Evolutionary conservation across 1,139 yeast genomes (phyloP).

Genomic region (Sugiyamaella japonica): DNA sequence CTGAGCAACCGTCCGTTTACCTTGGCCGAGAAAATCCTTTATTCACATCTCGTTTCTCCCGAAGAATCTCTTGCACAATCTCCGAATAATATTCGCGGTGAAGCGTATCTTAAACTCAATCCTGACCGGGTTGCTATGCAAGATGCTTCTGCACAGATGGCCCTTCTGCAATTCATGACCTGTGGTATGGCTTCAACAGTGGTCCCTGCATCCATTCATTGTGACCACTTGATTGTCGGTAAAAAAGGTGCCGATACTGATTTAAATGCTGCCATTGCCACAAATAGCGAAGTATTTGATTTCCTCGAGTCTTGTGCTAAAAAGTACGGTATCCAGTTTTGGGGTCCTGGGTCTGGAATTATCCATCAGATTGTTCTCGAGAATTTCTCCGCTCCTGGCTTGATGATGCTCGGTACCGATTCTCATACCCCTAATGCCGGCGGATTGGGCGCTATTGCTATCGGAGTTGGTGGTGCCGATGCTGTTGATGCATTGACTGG

Average conservation of each 20-base stretch:
- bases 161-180: slow-evolving; percentile 93
- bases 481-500: slow-evolving; percentile 97
- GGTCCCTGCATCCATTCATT: slow-evolving; percentile 94
- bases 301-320: slow-evolving; percentile 87
- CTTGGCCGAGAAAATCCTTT: slow-evolving; percentile 87
- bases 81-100: slow-evolving; percentile 63
- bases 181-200: slow-evolving; percentile 84
- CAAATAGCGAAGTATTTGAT: slow-evolving; percentile 91
- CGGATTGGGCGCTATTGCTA: slow-evolving; percentile 95
- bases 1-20: slow-evolving; percentile 77
- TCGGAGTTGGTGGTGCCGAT: slow-evolving; percentile 99
- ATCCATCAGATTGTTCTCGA: slow-evolving; percentile 96
- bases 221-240: slow-evolving; percentile 97
- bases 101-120: slow-evolving; percentile 78
- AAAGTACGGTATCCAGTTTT: slow-evolving; percentile 92
- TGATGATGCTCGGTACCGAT: slow-evolving; percentile 95
- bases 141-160: slow-evolving; percentile 99
- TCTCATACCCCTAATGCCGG: slow-evolving; percentile 99
- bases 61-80: slow-evolving; percentile 66
- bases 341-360: slow-evolving; percentile 99
- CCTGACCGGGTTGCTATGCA: slow-evolving; percentile 99
- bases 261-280: slow-evolving; percentile 68
- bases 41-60: slow-evolving; percentile 85
- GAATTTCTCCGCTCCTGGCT: slow-evolving; percentile 92
- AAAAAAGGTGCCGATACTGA: slow-evolving; percentile 86